Evolutionary conservation across 345 rosid genomes (phyloP).

Genomic region (Camelina laxa): DNA sequence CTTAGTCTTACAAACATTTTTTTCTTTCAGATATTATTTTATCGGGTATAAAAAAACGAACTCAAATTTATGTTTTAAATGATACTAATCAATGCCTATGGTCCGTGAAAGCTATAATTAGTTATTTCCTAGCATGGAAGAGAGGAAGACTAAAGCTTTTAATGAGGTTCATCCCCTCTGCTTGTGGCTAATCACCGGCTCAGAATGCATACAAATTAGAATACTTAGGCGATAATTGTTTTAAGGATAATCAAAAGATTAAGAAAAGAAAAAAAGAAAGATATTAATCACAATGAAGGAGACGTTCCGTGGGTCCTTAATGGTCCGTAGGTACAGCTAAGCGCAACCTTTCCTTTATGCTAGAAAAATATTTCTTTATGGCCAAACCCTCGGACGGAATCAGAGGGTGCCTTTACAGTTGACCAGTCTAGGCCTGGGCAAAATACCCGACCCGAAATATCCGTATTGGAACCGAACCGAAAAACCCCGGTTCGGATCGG

Average conservation of each 20-base stretch:
- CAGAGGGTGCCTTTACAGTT: neutral
- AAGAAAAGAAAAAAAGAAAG: neutral
- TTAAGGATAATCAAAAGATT: neutral
- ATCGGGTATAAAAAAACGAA: neutral
- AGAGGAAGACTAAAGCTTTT: constrained; percentile 11
- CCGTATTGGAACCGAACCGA: too few relatives aligned
- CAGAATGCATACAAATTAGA: constrained; percentile 25
- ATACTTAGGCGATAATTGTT: constrained; percentile 21
- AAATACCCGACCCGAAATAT: too few relatives aligned
- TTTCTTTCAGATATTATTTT: neutral
- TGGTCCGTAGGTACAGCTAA: constrained; percentile 31
- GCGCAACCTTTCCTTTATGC: neutral
- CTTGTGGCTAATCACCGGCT: constrained; percentile 30
- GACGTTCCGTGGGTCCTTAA: constrained; percentile 28
- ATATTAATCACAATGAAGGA: constrained; percentile 10
- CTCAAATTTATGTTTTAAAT: neutral
- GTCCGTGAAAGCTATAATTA: constrained; percentile 41
- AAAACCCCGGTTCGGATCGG: too few relatives aligned
- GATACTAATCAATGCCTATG: constrained; percentile 9
- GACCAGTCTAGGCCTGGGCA: too few relatives aligned
- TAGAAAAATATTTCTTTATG: neutral
- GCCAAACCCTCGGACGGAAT: neutral
- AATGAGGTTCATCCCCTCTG: constrained; percentile 41
- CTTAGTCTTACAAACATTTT: neutral
- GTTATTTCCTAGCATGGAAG: constrained; percentile 11